Conservation (phyloP, 306 rosid species). For the Fragaria ananassa region DNA sequence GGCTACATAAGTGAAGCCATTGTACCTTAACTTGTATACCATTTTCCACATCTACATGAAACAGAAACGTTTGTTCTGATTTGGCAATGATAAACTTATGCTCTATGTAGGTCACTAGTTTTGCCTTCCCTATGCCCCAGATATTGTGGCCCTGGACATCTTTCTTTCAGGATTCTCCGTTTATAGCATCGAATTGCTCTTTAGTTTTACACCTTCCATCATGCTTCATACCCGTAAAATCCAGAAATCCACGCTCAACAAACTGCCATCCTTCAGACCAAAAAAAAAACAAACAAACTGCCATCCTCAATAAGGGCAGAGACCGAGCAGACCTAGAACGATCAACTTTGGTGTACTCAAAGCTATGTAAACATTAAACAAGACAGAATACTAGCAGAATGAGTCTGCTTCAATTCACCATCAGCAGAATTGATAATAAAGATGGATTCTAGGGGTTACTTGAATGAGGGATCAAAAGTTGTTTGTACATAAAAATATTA, state of each 20-base stretch:
- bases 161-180: no score
- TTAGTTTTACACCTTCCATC: not conserved
- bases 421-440: not conserved
- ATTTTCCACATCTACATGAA: conserved; percentile 5
- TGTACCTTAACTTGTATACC: not conserved
- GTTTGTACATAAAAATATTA: no score
- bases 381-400: not conserved
- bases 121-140: not conserved
- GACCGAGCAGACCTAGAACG: not conserved
- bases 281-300: not conserved
- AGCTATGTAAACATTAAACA: not conserved
- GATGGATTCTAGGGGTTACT: not conserved
- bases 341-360: not conserved
- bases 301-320: no score
- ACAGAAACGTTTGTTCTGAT: not conserved
- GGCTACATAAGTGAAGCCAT: conserved; percentile 14
- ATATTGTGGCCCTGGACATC: not conserved
- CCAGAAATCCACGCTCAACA: not conserved
- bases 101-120: not conserved
- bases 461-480: not conserved
- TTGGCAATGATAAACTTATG: not conserved
- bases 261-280: not conserved
- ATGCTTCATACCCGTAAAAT: not conserved
- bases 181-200: not conserved
- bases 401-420: not conserved